Evolutionary conservation across 1,284 basidiomycete species (phyloP), one percentile per base, ranked within the genome.

Genomic region (Coniophora puteana): DNA sequence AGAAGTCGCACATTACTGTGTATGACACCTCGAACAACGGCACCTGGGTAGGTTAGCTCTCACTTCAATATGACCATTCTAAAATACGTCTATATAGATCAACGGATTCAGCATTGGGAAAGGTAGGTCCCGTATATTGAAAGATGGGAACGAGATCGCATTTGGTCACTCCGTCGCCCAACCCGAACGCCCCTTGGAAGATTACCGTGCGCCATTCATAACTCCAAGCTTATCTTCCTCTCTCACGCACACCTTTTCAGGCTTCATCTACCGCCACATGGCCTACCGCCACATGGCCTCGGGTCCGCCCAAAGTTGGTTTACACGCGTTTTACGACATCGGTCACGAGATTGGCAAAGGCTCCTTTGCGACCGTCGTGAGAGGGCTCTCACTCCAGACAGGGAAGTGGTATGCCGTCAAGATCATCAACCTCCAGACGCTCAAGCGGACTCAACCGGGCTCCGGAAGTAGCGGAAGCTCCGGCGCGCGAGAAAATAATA

Each of bases 11-110:
- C 5, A 77, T 92, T 6, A 72, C 72, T 33, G 74, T 93, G 14
- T 67, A 70, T 8, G 91, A 94, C 62, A 60, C 65, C 36, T 91
- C 86, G 13, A 89, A 83, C 43, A 94, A 94, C 53, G 90, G 90
- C 0, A 93, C 91, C 8, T 93, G 76, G 64, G 89, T 91, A 64
- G 58, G 88, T n/a, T 72, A 12, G 20, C 39, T 24, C 17, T 24
- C 35, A 26, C n/a, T n/a, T n/a, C n/a, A n/a, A n/a, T n/a, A n/a
- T n/a, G n/a, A n/a, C 31, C 25, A 33, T 14, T 27, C 41, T 43
- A 41, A 28, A 27, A 47, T 34, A 11, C 12, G 11, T 38, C 33
- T 25, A 39, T 24, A 21, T 43, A 91, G 88, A 81, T 93, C 55
- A 89, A 89, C 50, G 80, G 81, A 10, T 62, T 66, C 37, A 78